phyloP scores from a whole-genome alignment of 2,329 filamentous ascomycete genomes.

The Fonsecaea nubica region DNA sequence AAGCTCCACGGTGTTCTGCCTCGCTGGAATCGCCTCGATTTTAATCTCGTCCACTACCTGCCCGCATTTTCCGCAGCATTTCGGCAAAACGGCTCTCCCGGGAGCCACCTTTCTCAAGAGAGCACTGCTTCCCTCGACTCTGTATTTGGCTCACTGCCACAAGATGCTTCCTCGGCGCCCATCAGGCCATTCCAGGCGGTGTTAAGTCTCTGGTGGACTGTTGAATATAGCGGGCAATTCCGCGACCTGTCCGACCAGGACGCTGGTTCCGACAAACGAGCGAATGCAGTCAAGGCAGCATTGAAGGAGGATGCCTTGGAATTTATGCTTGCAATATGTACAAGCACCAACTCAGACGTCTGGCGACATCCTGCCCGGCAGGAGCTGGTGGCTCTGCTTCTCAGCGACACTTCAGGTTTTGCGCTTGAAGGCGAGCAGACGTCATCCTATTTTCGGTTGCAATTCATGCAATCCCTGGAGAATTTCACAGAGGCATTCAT shows the following conservation, averaged over 20 bases:
- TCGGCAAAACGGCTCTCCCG: slow-evolving; percentile 72
- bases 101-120: slow-evolving; percentile 30
- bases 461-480: slow-evolving; percentile 82
- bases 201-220: slow-evolving; percentile 83
- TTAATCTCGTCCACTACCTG: slow-evolving; percentile 76
- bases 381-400: slow-evolving; percentile 80
- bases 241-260: slow-evolving; percentile 72
- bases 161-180: slow-evolving; percentile 42
- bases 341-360: slow-evolving; percentile 78
- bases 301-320: slow-evolving; percentile 91
- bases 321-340: slow-evolving; percentile 83
- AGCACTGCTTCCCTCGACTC: slow-evolving; percentile 61
- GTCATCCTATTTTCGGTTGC: slow-evolving; percentile 72
- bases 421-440: slow-evolving; percentile 70
- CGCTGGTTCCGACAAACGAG: slow-evolving; percentile 60
- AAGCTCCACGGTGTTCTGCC: slow-evolving; percentile 69
- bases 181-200: slow-evolving; percentile 79
- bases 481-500: slow-evolving; percentile 91
- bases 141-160: slow-evolving; percentile 52
- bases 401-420: slow-evolving; percentile 77
- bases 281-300: slow-evolving; percentile 75
- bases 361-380: slow-evolving; percentile 88
- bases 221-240: slow-evolving; percentile 91
- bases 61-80: slow-evolving; percentile 80
- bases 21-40: slow-evolving; percentile 76